Conservation (phyloP, 2,329 filamentous ascomycete genomes). For the Ophiostoma sp. region DNA sequence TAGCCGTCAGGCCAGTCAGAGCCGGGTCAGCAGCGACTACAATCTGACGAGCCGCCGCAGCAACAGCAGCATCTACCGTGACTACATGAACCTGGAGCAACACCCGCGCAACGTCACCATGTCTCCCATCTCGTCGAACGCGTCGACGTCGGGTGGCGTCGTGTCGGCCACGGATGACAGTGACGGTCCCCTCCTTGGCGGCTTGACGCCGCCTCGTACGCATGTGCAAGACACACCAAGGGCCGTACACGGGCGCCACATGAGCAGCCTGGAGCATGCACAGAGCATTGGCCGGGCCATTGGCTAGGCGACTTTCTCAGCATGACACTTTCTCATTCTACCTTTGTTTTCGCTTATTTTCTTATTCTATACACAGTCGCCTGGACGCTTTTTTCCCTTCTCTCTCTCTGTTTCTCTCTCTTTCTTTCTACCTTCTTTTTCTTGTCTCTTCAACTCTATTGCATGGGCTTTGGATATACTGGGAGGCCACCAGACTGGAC, state of each 20-base stretch:
- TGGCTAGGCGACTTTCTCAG: neutral
- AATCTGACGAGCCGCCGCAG: conserved; percentile 34
- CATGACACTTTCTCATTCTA: neutral
- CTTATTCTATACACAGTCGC: neutral
- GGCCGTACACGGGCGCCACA: conserved; percentile 13
- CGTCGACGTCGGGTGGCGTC: conserved; percentile 1
- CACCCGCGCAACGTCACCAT: neutral
- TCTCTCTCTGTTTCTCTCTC: neutral
- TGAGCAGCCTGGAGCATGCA: conserved; percentile 11
- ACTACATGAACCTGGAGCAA: conserved; percentile 13
- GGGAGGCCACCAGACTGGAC: conserved; percentile 7
- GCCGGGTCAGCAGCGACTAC: conserved; percentile 23
- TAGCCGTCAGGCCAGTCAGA: conserved; percentile 28
- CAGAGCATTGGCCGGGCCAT: conserved; percentile 16
- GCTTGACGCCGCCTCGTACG: conserved; percentile 45
- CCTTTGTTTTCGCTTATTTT: neutral
- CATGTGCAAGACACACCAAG: conserved; percentile 8
- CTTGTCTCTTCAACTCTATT: neutral
- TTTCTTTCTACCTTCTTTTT: neutral
- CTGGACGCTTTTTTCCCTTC: neutral
- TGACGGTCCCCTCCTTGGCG: conserved; percentile 42
- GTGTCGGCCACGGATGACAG: conserved; percentile 29
- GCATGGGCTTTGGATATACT: neutral
- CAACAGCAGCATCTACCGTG: conserved; percentile 19
- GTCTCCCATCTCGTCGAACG: neutral